Conservation (phyloP, 2,329 filamentous ascomycete genomes). For the Cordyceps militaris region DNA sequence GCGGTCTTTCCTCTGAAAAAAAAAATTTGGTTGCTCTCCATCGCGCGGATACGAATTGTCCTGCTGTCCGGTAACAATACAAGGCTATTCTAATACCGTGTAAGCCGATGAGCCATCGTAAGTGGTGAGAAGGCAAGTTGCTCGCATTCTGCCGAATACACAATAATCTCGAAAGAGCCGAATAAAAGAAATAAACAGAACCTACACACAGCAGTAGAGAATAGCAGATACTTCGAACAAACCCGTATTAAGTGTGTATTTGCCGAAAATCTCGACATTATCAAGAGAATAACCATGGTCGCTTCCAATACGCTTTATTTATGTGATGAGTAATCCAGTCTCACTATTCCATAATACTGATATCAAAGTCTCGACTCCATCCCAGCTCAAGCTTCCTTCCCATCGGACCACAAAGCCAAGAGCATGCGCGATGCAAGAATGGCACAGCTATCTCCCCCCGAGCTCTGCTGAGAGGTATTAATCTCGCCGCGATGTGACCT, state of each 20-base stretch:
- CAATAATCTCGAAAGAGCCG: too few relatives aligned
- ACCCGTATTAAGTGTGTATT: not conserved
- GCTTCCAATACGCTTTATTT: constrained; percentile 1
- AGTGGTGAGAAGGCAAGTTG: too few relatives aligned
- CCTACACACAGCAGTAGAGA: not conserved
- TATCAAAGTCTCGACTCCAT: constrained; percentile 8
- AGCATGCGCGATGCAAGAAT: constrained; percentile 42
- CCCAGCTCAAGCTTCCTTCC: constrained; percentile 23
- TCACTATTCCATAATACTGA: not conserved
- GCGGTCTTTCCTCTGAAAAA: too few relatives aligned
- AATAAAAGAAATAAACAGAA: too few relatives aligned
- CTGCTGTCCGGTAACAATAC: too few relatives aligned
- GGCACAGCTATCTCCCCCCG: constrained; percentile 35
- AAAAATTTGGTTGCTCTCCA: too few relatives aligned
- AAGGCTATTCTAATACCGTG: too few relatives aligned
- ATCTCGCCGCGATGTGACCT: constrained; percentile 16
- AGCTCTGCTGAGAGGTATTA: constrained; percentile 22
- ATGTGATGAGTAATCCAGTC: not conserved
- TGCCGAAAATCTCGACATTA: not conserved
- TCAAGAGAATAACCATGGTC: not conserved
- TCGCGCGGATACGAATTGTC: too few relatives aligned
- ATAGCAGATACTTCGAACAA: not conserved
- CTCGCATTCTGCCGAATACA: too few relatives aligned
- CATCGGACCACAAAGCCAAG: constrained; percentile 41
- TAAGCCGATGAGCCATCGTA: too few relatives aligned